phyloP scores from a whole-genome alignment of 768 basidiomycete genomes.

The Suillus bovinus region DNA sequence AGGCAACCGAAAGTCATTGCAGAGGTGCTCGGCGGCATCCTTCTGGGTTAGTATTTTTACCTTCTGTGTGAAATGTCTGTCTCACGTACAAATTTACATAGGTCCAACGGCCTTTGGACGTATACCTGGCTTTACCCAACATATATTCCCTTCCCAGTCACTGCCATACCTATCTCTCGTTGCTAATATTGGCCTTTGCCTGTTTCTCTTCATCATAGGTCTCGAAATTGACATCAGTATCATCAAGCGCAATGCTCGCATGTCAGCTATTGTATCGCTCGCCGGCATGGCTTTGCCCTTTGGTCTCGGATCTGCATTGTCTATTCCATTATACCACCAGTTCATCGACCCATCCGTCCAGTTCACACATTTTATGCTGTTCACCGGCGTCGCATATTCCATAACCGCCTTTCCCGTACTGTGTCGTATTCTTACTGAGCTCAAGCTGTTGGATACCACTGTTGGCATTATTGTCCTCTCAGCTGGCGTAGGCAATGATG shows the following conservation, averaged over 20 bases:
- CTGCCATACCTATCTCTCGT: constrained; percentile 79
- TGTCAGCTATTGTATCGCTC: constrained; percentile 68
- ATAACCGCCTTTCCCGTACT: constrained; percentile 88
- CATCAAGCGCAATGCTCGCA: constrained; percentile 74
- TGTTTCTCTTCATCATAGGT: constrained; percentile 92
- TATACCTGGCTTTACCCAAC: constrained; percentile 85
- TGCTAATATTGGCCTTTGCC: constrained; percentile 84
- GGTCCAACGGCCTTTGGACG: constrained; percentile 66
- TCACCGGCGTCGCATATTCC: constrained; percentile 88
- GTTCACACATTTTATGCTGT: constrained; percentile 92
- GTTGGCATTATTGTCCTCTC: constrained; percentile 93
- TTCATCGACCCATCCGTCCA: constrained; percentile 69
- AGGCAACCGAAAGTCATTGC: constrained; percentile 93
- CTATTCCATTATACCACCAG: constrained; percentile 60
- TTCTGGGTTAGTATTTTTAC: constrained; percentile 54
- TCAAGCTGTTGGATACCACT: constrained; percentile 87
- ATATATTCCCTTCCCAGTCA: constrained; percentile 77
- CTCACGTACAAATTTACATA: constrained; percentile 1
- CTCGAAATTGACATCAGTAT: constrained; percentile 84
- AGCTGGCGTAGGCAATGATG: constrained; percentile 89
- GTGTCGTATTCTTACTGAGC: constrained; percentile 85
- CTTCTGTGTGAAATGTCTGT: constrained; percentile 24
- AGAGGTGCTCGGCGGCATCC: constrained; percentile 88
- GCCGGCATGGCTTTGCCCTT: constrained; percentile 91
- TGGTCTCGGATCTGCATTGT: constrained; percentile 73